Base-by-base conservation (phyloP, 192 early-diverging fungal genomes). In the Dissophora ornata region DNA sequence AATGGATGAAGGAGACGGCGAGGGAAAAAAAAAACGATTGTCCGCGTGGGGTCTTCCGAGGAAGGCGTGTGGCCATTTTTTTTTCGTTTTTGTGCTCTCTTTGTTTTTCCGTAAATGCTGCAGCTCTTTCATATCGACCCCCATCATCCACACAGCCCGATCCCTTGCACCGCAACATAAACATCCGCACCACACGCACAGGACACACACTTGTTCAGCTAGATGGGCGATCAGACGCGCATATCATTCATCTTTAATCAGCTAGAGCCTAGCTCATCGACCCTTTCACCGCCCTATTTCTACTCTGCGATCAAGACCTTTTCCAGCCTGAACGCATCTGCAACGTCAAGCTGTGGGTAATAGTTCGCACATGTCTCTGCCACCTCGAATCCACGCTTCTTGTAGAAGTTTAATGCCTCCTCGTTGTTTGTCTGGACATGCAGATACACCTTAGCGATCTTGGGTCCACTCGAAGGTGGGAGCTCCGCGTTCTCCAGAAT, bases 391-490 rank as follows among this genome's bases (percentile, higher is more conserved):
- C 92, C 94, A 45, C 89, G 82, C 52, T 88, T 86, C 78, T 87
- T 83, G 78, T 98, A 98, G 79, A 98, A 97, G 19, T 80, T 58
- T 52, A 96, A 57, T 41, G 94, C 96, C 51, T 90, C 89, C 32
- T 86, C 83, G 78, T 97, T 98, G 36, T 88, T 80, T 3, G 86
- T 86, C 62, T 96, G 94, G 21, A 97, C 96, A 62, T 98, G 96
- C 75, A 98, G 73, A 22, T 88, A 90, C 7, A 98, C 59, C 42
- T 86, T 69, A 13, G 30, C 53, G 22, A 93, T 81, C 41, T 80
- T 71, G 33, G 78, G 82, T 59, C 87, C 85, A 2, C 57, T 24
- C 21, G 57, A 34, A n/a, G 67, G 47, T 8, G 85, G 59, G 15
- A 60, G 64, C 36, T 73, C 68, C 36, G 63, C 70, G 46, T 85